Base-by-base conservation (phyloP, 1,284 basidiomycete species). In the Cronartium quercuum region DNA sequence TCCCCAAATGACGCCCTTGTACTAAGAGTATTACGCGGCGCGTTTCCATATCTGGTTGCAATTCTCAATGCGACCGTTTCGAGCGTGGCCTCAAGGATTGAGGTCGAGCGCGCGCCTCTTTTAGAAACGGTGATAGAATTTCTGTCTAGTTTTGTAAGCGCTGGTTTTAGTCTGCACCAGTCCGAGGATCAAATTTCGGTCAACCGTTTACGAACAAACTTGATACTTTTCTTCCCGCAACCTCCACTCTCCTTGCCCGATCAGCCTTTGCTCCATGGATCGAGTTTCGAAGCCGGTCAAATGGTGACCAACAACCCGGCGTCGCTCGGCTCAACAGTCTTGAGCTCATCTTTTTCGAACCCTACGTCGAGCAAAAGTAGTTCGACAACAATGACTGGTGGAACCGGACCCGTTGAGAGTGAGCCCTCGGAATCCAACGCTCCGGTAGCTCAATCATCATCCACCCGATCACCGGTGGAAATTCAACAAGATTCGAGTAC, bases 121-220 rank as follows among this genome's bases (percentile, higher is more conserved):
- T 65, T 73, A 41, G 42, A 55, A 24, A 62, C 62, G 21, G 35
- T 64, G 3, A 37, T 58, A 7, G 62, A 73, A 37, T 64, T 62
- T 58, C 21, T 73, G 3, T 47, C 44, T 35, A 73, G 60, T 35
- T 73, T 73, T 58, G 47, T 62, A 21, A 15, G 44, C 21, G 44
- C 62, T 18, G 69, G 69, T 57, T 38, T 73, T 44, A 73, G 69
- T 35, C 63, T 57, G 42, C 15, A 64, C 34, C 61, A 47, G 6
- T 4, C 24, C 35, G 62, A 73, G 24, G 69, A 73, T 41, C 37
- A 64, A 24, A 35, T 65, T 40, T 34, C 40, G 7, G 57, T 73
- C 6, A 63, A 73, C 15, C 47, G 58, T 5, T n/a, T 73, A 15
- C 62, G 61, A 47, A 34, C 29, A 1, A 73, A 37, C 35, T 7